phyloP scores from a whole-genome alignment of 1,139 yeast genomes.

The Taiozyma onychis region DNA sequence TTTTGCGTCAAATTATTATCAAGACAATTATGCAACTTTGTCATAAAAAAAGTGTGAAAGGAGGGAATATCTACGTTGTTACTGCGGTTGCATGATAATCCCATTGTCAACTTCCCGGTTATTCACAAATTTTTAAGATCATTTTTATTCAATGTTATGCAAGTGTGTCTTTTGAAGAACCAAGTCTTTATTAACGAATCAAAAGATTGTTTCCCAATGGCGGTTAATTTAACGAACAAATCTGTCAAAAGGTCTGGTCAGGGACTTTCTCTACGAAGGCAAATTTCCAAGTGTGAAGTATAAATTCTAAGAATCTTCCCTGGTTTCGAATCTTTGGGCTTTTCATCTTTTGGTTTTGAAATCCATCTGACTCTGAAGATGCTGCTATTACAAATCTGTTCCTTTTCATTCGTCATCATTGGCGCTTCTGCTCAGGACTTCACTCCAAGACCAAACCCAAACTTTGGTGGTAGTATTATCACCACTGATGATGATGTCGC shows the following conservation, averaged over 20 bases:
- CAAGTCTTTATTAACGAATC: background rate
- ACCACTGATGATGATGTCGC: slow-evolving; percentile 13
- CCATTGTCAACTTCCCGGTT: background rate
- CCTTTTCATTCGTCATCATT: background rate
- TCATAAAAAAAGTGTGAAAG: background rate
- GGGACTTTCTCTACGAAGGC: background rate
- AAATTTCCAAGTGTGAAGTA: background rate
- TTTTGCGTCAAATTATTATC: background rate
- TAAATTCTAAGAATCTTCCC: background rate
- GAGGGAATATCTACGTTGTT: background rate
- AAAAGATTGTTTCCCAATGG: background rate
- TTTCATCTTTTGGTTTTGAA: background rate
- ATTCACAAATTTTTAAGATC: background rate
- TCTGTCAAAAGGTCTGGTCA: background rate
- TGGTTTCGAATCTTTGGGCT: background rate
- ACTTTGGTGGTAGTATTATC: slow-evolving; percentile 14
- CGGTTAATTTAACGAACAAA: background rate
- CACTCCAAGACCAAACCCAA: slow-evolving; percentile 12
- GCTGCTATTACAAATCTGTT: background rate
- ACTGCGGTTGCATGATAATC: background rate
- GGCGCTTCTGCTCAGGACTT: slow-evolving; percentile 1
- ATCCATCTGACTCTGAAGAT: background rate
- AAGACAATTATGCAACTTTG: background rate
- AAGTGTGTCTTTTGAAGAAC: background rate
- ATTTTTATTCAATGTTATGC: background rate